Evolutionary conservation across 495 filamentous ascomycete genomes (phyloP), one percentile per base, ranked within the genome.

Genomic region (Immersiella caudata): DNA sequence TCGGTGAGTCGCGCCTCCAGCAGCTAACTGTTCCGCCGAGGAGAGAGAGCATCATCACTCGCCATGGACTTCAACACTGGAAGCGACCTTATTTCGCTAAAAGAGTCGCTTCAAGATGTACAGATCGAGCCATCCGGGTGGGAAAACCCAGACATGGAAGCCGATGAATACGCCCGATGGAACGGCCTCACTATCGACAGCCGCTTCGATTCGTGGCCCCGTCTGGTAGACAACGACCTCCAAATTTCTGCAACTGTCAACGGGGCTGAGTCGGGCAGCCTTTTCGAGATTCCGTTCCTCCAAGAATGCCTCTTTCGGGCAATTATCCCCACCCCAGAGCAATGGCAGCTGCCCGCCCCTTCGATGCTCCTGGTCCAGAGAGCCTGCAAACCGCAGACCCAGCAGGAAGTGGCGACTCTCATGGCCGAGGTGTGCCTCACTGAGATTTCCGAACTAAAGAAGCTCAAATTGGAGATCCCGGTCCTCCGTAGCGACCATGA

Each of bases 391-490:
- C 36, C 68, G 12, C 50, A 40, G 63, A 73, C 58, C 0, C 64
- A 72, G 0, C 54, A 59, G 5, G 68, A 71, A 16, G 14, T 68
- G 4, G 14, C 35, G n/a, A 50, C 51, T 18, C 50, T 70, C 20
- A 71, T 69, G 62, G 55, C 40, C 0, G 56, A 69, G 26, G 62
- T 76, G 51, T 74, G 63, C 36, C 65, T 58, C 22, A 9, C 57
- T 12, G 61, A 57, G 40, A 58, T 59, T n/a, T 6, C 18, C 1
- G 61, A 68, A 6, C 46, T 71, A 14, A 66, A 70, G 22, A 62
- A 67, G 11, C 55, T 85, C 20, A 88, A 85, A 67, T 16, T 88
- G 1, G 86, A 90, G 18, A 36, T 72, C 1, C 86, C 87, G 0
- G 65, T 85, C 0, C 80, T 91, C 9, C 71, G 69, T 9, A 83